Conservation (phyloP, 2,329 filamentous ascomycete species). For the Neophaeococcomyces mojaviensis region DNA sequence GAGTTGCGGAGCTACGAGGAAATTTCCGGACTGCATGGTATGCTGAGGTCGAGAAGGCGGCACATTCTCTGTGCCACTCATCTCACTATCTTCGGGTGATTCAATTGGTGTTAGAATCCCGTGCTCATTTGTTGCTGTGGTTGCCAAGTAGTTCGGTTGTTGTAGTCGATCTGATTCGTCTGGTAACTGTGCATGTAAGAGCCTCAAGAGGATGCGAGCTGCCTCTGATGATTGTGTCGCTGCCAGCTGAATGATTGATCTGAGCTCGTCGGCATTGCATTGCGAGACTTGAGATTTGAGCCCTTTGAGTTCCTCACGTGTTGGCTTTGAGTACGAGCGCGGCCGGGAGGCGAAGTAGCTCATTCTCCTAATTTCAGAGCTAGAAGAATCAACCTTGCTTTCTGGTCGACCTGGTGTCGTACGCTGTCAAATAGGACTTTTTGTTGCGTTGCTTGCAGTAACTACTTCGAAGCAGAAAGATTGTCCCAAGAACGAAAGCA, state of each 20-base stretch:
- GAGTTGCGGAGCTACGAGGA: not conserved
- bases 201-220: not conserved
- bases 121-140: not conserved
- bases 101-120: not conserved
- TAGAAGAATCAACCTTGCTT: no score
- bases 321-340: constrained; percentile 1
- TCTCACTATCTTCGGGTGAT: not conserved
- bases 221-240: not conserved
- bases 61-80: constrained; percentile 1
- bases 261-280: not conserved
- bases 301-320: constrained; percentile 2
- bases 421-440: no score
- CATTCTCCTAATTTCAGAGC: not conserved
- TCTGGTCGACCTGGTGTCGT: no score
- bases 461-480: no score
- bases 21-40: not conserved
- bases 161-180: not conserved
- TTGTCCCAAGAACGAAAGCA: no score
- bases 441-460: no score
- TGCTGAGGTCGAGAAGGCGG: not conserved
- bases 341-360: not conserved
- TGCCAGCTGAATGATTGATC: not conserved
- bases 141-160: not conserved
- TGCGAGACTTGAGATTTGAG: not conserved
- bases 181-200: not conserved